Conservation (phyloP, 23 red algal genomes). For the Gracilariopsis chorda region DNA sequence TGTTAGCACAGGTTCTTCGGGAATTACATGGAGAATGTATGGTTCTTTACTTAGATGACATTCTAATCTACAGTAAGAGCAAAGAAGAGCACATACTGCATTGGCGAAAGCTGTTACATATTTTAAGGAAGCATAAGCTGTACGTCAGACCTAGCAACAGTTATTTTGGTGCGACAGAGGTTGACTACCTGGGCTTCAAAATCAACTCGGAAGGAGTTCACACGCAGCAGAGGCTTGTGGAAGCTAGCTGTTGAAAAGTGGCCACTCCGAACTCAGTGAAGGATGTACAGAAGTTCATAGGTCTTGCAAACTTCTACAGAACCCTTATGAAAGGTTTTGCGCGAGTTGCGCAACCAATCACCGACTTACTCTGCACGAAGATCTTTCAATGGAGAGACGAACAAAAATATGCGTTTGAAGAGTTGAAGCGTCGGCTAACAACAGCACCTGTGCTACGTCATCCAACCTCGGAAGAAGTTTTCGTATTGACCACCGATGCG, state of each 20-base stretch:
- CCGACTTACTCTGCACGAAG: not conserved
- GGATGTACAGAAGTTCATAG: slow-evolving; percentile 21
- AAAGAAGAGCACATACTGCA: slow-evolving; percentile 1
- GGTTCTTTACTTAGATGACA: slow-evolving; percentile 7
- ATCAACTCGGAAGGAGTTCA: not conserved
- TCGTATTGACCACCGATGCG: slow-evolving; percentile 17
- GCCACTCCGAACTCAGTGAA: not conserved
- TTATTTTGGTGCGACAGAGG: not conserved
- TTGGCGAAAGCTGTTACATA: not conserved
- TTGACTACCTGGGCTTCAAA: slow-evolving; percentile 6
- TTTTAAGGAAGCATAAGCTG: not conserved
- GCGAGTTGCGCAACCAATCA: not conserved
- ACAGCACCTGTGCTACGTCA: not conserved
- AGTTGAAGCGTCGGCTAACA: not conserved
- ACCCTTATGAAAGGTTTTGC: slow-evolving; percentile 9
- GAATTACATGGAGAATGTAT: slow-evolving; percentile 12
- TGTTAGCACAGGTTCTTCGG: not conserved
- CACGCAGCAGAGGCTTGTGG: slow-evolving; percentile 5
- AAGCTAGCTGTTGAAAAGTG: slow-evolving; percentile 14
- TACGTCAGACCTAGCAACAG: slow-evolving; percentile 3
- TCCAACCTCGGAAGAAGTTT: not conserved
- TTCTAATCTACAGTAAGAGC: slow-evolving; percentile 20
- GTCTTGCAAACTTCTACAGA: slow-evolving; percentile 32
- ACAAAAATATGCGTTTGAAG: not conserved
- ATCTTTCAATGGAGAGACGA: not conserved